Evolutionary conservation across 176 grass and related monocot species (phyloP), one percentile per base, ranked within the genome.

Genomic region (Musa acuminata): DNA sequence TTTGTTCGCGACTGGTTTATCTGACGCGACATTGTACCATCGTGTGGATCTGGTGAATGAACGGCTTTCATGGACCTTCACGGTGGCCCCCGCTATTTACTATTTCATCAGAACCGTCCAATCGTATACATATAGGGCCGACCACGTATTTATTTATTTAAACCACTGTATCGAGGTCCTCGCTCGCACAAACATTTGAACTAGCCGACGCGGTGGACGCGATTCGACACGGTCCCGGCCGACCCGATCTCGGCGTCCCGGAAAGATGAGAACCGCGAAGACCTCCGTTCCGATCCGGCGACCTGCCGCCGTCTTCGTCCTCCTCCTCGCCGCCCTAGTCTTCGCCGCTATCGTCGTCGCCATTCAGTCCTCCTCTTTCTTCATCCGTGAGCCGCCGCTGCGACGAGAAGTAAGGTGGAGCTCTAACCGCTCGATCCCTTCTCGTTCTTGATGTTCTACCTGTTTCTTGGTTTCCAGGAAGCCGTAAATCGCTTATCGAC

Each of bases 291-390:
- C 53, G 49, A 69, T 62, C 62, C 85, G 93, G 24, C 81, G 80
- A 53, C 82, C 90, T 25, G 81, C 87, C 27, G 94, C 85, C 54
- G 90, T 93, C 70, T 19, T 79, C 66, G 13, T 93, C 83, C 95
- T 98, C n/a, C 86, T 98, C 49, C 80, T 82, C 50, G 77, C 85
- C 17, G 85, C 85, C 62, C 83, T 98, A 52, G 84, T 78, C 52
- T 93, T 93, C 90, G 91, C 87, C 82, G 74, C 88, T 77, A 23
- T 84, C 17, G 80, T 98, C 43, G 84, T 98, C 82, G 87, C 72
- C 90, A 91, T 98, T 83, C 95, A 93, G 81, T 98, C 88, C 52
- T 35, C 29, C 29, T 89, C 88, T 1, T 80, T 84, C 75, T 95
- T 93, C 88, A 85, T 88, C n/a, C 67, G 87, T 78, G 55, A 83